Conservation (phyloP, 2,329 filamentous ascomycete genomes). For the Trichoderma brevicompactum region DNA sequence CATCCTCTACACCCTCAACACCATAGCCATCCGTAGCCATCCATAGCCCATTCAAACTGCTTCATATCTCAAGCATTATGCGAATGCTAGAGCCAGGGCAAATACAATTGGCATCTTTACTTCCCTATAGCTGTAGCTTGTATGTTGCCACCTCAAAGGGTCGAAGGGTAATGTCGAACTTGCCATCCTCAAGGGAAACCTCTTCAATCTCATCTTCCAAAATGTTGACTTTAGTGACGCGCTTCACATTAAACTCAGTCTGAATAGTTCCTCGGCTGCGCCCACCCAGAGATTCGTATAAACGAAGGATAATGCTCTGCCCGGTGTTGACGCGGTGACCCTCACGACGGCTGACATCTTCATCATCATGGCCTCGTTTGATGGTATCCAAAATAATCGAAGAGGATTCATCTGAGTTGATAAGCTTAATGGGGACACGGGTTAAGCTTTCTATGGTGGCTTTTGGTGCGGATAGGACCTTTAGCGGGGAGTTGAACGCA, state of each 20-base stretch:
- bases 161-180: slow-evolving; percentile 67
- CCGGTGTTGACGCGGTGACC: slow-evolving; percentile 69
- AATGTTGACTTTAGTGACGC: slow-evolving; percentile 81
- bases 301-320: slow-evolving; percentile 77
- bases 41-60: neutral
- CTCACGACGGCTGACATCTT: slow-evolving; percentile 67
- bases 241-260: slow-evolving; percentile 71
- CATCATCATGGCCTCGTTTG: slow-evolving; percentile 91
- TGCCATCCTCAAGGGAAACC: slow-evolving; percentile 54
- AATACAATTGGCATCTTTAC: slow-evolving; percentile 35
- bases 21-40: no score
- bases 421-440: slow-evolving; percentile 65
- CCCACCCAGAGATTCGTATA: slow-evolving; percentile 90
- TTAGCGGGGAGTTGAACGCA: slow-evolving; percentile 86
- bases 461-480: slow-evolving; percentile 39
- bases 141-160: slow-evolving; percentile 88
- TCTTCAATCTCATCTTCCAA: slow-evolving; percentile 84
- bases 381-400: slow-evolving; percentile 84
- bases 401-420: slow-evolving; percentile 55
- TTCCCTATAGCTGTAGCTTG: slow-evolving; percentile 59
- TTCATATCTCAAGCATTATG: slow-evolving; percentile 30
- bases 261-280: slow-evolving; percentile 72
- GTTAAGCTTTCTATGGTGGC: slow-evolving; percentile 37
- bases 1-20: no score
- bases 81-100: slow-evolving; percentile 34